Conservation (phyloP, 768 basidiomycete genomes). For the Leucosporidium yakuticum region DNA sequence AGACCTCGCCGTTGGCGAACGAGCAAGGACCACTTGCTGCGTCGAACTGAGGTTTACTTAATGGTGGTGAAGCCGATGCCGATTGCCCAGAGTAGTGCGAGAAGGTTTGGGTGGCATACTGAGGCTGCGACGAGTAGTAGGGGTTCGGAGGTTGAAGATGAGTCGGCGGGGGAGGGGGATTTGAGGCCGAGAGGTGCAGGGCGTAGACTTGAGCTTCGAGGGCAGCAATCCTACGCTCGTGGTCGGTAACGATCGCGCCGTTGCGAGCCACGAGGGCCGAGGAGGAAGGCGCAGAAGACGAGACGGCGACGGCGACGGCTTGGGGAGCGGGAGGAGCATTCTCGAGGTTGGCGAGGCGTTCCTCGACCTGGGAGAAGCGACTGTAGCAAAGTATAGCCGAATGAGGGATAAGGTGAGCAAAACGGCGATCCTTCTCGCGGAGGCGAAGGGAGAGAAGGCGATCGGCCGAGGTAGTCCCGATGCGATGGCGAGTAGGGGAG, state of each 20-base stretch:
- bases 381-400: neutral
- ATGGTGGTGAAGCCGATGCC: neutral
- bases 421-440: too few relatives aligned
- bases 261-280: neutral
- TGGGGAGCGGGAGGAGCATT: neutral
- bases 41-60: neutral
- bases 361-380: conserved; percentile 13
- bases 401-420: neutral
- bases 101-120: too few relatives aligned
- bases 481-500: neutral
- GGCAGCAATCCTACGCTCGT: conserved; percentile 26
- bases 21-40: neutral
- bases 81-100: too few relatives aligned
- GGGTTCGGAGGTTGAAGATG: neutral
- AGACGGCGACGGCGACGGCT: too few relatives aligned
- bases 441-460: neutral
- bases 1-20: neutral
- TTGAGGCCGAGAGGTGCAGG: conserved; percentile 9
- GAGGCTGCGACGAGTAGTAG: neutral
- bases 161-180: neutral
- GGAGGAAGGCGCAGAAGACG: neutral
- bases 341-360: conserved; percentile 19
- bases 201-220: conserved; percentile 31
- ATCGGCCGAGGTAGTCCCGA: neutral
- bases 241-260: neutral